Evolutionary conservation across 345 rosid species (phyloP), one percentile per base, ranked within the genome.

Genomic region (Populus pruinosa): DNA sequence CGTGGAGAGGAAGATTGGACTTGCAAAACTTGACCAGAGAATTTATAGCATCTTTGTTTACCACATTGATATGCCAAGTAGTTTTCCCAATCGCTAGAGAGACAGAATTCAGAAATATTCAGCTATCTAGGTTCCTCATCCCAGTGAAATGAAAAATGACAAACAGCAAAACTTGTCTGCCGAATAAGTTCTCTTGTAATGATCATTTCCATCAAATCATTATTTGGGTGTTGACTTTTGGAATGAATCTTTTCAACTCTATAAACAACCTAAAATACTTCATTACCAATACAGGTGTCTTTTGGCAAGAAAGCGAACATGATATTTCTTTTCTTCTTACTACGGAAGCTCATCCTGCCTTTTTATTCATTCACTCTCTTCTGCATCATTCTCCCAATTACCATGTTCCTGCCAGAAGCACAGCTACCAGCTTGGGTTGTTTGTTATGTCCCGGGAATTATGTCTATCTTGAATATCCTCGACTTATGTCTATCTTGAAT

Each of bases 341-440:
- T 92, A 21, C 76, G 98, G 82, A 94, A 94, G 87, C 96, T 94
- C 61, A 85, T 94, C 85, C 87, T 94, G 44, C 98, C 97, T 33
- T 94, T 92, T 82, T 94, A 94, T 84, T 94, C 98, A 5, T 94
- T 94, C 89, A 94, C 96, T 55, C 93, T 94, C 80, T 94, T 92
- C 91, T 94, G 98, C 87, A 87, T 94, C 85, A 94, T 94, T 64
- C 93, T 94, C 50, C 98, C 97, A 8, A 79, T 94, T 53, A 89
- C 97, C 67, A 94, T 94, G 96, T 94, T 92, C 86, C 76, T 94
- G 18, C 97, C 97, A 6, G 98, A 92, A 84, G 97, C 98, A 77
- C 85, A 92, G 78, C 84, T 94, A 75, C 95, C 98, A 5, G 91
- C 92, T 76, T 93, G 98, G 98, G 98, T 93, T 55, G 94, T 94